Evolutionary conservation across 2,329 filamentous ascomycete genomes (phyloP).

Genomic region (Talaromyces funiculosus): DNA sequence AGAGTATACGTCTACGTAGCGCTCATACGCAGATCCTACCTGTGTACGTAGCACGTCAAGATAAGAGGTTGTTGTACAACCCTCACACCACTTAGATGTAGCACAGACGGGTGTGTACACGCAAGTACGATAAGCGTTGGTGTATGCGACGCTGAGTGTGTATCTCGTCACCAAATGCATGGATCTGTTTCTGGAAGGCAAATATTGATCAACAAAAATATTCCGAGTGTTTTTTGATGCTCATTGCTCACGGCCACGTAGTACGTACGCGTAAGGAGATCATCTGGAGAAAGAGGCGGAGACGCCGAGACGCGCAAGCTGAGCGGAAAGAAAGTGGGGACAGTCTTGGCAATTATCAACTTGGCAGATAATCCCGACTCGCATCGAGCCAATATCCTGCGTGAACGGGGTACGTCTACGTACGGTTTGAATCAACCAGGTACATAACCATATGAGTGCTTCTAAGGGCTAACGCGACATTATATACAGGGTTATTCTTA

Average conservation of each 20-base stretch:
- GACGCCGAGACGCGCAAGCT: background rate
- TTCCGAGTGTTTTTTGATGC: background rate
- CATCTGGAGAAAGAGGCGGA: background rate
- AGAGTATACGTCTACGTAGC: background rate
- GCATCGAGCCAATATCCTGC: background rate
- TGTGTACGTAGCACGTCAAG: background rate
- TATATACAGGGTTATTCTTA: background rate
- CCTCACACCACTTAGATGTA: background rate
- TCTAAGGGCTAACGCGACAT: background rate
- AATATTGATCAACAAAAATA: background rate
- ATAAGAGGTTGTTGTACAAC: background rate
- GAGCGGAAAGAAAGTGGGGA: background rate
- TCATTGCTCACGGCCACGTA: background rate
- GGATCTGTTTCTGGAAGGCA: background rate
- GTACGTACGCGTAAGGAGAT: background rate
- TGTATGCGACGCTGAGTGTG: background rate
- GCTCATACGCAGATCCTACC: background rate
- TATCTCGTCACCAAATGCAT: background rate
- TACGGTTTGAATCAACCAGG: background rate
- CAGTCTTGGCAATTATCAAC: background rate
- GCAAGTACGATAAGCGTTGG: background rate
- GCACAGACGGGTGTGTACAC: background rate
- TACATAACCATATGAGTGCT: background rate
- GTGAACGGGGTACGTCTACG: background rate
- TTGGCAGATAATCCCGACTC: background rate